Evolutionary conservation across 768 basidiomycete genomes (phyloP).

Genomic region (Tulasnella sp.): DNA sequence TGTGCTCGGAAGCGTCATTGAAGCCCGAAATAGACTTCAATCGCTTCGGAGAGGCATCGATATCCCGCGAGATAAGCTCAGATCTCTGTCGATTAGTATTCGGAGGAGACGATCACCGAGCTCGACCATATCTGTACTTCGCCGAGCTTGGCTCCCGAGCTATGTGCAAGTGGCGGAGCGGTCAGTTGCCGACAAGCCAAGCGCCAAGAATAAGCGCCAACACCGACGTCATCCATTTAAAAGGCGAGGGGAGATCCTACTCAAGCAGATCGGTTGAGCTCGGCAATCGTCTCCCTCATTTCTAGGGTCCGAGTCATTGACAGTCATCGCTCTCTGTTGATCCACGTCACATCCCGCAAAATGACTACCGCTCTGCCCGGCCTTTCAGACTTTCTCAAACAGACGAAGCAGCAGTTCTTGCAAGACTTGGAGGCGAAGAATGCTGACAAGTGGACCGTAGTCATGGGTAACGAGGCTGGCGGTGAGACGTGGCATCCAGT

Average conservation of each 20-base stretch:
- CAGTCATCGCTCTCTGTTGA: background rate
- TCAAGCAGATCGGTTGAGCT: background rate
- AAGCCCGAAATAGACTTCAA: background rate
- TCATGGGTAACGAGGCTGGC: conserved; percentile 95
- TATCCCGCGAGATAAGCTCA: background rate
- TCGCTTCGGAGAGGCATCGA: background rate
- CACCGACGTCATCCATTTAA: background rate
- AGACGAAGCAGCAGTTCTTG: conserved; percentile 50
- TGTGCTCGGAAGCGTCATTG: too few species aligned
- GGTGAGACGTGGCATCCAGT: conserved; percentile 39
- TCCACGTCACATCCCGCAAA: background rate
- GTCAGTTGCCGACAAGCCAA: background rate
- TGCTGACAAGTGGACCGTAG: conserved; percentile 62
- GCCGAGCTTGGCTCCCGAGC: background rate
- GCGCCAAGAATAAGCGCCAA: background rate
- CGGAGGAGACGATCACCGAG: background rate
- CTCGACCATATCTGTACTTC: background rate
- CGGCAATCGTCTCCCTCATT: background rate
- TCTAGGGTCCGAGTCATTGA: background rate
- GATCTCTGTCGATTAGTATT: background rate
- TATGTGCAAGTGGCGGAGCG: background rate
- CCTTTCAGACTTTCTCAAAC: conserved; percentile 32
- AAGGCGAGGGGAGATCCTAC: too few species aligned
- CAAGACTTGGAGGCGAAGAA: conserved; percentile 37
- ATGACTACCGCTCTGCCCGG: background rate